Evolutionary conservation across 306 rosid species (phyloP).

Genomic region (Casuarina equisetifolia): DNA sequence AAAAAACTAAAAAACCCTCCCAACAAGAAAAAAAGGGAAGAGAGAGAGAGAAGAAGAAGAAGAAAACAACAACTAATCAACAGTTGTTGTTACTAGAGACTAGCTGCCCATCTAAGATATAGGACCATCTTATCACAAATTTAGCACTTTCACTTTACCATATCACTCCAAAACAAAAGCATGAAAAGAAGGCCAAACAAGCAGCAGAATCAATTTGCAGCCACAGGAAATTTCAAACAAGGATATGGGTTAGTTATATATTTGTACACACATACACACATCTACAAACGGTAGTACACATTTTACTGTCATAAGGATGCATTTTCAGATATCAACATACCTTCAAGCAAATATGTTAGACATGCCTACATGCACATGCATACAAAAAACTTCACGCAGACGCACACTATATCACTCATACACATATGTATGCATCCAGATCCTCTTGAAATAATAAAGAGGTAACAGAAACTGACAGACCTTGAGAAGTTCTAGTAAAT

Average conservation of each 20-base stretch:
- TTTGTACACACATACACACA: background rate
- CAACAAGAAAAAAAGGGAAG: background rate
- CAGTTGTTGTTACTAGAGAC: too few relatives aligned
- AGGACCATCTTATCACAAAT: background rate
- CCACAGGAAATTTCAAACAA: background rate
- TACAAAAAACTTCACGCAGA: background rate
- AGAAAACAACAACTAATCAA: too few relatives aligned
- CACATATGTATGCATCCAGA: background rate
- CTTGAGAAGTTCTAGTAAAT: slow-evolving; percentile 79
- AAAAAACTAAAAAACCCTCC: too few relatives aligned
- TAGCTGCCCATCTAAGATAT: background rate
- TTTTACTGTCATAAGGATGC: too few relatives aligned
- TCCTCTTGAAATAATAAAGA: too few relatives aligned
- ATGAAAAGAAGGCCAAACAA: background rate
- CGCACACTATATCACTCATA: background rate
- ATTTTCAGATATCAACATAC: too few relatives aligned
- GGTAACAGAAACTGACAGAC: slow-evolving; percentile 27
- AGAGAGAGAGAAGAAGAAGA: too few relatives aligned
- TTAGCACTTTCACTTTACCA: background rate
- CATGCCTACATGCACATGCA: too few relatives aligned
- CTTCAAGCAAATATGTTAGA: too few relatives aligned
- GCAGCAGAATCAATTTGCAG: background rate
- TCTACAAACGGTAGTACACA: too few relatives aligned
- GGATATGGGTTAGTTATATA: background rate
- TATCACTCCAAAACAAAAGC: background rate